Percentiles rank a stretch among this genome's conserved stretches.
These are phyloP conservation scores for Aspergillus chevalieri DNA, from an alignment of 2,329 filamentous ascomycete species.

Conservation along the genomic window DNA sequence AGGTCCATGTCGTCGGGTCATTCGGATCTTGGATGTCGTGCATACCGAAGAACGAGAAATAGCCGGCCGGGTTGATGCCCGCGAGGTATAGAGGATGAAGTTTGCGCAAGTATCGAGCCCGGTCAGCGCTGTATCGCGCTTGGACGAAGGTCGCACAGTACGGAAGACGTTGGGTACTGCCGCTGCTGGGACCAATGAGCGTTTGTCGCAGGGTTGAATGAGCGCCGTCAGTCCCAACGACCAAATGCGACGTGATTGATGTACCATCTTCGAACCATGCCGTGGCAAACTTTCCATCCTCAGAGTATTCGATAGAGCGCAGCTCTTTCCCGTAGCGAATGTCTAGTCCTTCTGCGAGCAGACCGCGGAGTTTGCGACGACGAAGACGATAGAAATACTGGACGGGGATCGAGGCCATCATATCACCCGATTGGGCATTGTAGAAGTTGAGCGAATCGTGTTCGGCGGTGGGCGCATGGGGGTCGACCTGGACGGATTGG, in stretches of 20 bases:
- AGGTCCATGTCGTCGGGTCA: constrained; percentile 25
- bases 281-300: constrained; percentile 9
- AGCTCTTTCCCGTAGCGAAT: constrained; percentile 18
- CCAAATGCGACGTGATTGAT: constrained; percentile 10
- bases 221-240: constrained; percentile 23
- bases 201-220: constrained; percentile 15
- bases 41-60: constrained; percentile 42
- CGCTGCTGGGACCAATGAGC: constrained; percentile 25
- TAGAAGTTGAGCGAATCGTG: constrained; percentile 17
- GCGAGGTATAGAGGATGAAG: constrained; percentile 43
- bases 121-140: constrained; percentile 35
- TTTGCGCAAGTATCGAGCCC: constrained; percentile 39
- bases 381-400: constrained; percentile 23
- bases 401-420: constrained; percentile 20
- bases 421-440: constrained; percentile 21
- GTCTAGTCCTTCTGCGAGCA: constrained; percentile 21
- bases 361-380: constrained; percentile 21
- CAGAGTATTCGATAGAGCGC: constrained; percentile 11
- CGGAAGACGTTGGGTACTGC: constrained; percentile 34
- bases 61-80: constrained; percentile 39
- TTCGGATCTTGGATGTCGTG: constrained; percentile 19
- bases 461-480: constrained; percentile 16
- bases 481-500: constrained; percentile 23
- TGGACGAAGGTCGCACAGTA: constrained; percentile 44
- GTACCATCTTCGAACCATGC: constrained; percentile 15